Evolutionary conservation across 352 stramenopile genomes (phyloP), one percentile per base, ranked within the genome.

Genomic region (Globisporangium alternatum): DNA sequence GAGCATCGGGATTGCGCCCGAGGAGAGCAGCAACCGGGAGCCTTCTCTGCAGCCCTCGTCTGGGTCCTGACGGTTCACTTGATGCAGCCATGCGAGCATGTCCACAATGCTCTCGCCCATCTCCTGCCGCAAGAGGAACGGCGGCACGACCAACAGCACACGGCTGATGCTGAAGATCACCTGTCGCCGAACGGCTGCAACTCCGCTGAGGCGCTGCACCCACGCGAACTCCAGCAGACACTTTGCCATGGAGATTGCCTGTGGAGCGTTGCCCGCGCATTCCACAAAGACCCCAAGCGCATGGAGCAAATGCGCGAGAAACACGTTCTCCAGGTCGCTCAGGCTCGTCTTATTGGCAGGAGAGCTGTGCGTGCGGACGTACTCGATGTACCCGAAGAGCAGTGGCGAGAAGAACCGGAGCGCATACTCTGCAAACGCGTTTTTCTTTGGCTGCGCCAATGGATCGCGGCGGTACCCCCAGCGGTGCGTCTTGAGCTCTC

Each of bases 321-420:
- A 88, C 17, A 85, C 73, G 52, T 83, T 72, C 48, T 93, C 84
- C 3, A 93, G 56, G 37, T 92, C 83, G 19, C 65, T 82, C 47
- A 75, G 56, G 4, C 67, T 39, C 35, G 31, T 21, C 4, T 31
- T 21, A 37, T 47, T 72, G 69, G 39, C 41, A 30, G 70, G 43
- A 12, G 43, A 21, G 43, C 43, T 19, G 56, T 84, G 67, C 30
- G 72, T 62, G 6, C 68, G 76, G 31, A 77, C 60, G 57, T 86
- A 93, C 52, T 87, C 68, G 22, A 87, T 64, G 64, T 90, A 93
- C 2, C 84, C 82, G 52, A 90, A 89, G 4, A 93, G 55, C 45
- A 93, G 47, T 17, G 84, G 82, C n/a, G 79, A 89, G 64, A 93
- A 93, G 62, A 93, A 93, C 22, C 60, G 56, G 28, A 90, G 58